A percentile compares a stretch with the other conserved stretches of the same genome.
Evolutionary conservation across 1,284 basidiomycete genomes (phyloP).

Genomic region (Schizophyllum commune): DNA sequence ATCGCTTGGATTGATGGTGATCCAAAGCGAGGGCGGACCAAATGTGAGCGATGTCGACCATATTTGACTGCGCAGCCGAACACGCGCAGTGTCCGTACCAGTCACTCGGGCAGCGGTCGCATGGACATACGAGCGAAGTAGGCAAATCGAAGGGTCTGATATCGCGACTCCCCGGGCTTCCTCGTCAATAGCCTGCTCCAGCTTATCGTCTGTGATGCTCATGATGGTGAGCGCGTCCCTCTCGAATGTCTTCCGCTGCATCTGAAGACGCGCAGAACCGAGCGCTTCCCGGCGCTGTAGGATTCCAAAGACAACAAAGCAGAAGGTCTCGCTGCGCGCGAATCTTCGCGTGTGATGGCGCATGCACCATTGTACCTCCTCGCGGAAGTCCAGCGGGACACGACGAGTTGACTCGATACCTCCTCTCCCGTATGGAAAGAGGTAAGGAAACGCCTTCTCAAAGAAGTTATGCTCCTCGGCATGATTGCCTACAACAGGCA

Average conservation of each 20-base stretch:
- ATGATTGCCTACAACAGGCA: neutral
- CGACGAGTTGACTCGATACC: slow-evolving; percentile 9
- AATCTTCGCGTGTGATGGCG: slow-evolving; percentile 10
- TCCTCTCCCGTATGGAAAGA: slow-evolving; percentile 14
- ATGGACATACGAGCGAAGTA: slow-evolving; percentile 9
- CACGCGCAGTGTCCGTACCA: slow-evolving; percentile 10
- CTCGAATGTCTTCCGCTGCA: slow-evolving; percentile 13
- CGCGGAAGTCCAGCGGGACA: slow-evolving; percentile 2
- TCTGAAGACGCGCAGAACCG: slow-evolving; percentile 12
- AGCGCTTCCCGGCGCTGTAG: slow-evolving; percentile 11
- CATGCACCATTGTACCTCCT: slow-evolving; percentile 10
- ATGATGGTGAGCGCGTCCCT: slow-evolving; percentile 8
- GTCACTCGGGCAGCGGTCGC: slow-evolving; percentile 1
- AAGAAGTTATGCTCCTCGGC: slow-evolving; percentile 7
- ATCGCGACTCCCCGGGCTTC: slow-evolving; percentile 9
- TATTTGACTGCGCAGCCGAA: slow-evolving; percentile 2
- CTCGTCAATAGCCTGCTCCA: slow-evolving; percentile 13
- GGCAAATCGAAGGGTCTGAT: neutral
- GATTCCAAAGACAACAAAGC: slow-evolving; percentile 13
- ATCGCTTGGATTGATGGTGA: slow-evolving; percentile 7
- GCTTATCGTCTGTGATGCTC: slow-evolving; percentile 2
- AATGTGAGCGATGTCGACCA: slow-evolving; percentile 8
- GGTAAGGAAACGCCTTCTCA: slow-evolving; percentile 13
- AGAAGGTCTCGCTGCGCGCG: slow-evolving; percentile 9
- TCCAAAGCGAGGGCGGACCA: slow-evolving; percentile 4